phyloP scores from a whole-genome alignment of 257 asterid genomes.

The Buddleja alternifolia region DNA sequence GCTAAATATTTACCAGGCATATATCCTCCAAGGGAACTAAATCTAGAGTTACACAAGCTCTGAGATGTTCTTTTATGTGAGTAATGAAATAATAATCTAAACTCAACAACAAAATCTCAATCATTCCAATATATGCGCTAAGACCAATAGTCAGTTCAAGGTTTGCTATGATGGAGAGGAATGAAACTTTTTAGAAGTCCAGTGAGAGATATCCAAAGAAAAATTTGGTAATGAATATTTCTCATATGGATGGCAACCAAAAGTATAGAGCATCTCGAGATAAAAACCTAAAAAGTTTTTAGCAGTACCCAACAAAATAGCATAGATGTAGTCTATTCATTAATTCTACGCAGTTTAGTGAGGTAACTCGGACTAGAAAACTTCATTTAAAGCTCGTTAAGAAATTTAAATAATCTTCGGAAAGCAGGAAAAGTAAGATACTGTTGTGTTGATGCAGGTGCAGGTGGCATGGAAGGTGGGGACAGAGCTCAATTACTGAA shows the following conservation, averaged over 20 bases:
- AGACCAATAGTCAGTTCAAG: background rate
- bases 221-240: background rate
- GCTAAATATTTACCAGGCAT: constrained; percentile 18
- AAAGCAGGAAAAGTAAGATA: background rate
- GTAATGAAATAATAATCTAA: constrained; percentile 3
- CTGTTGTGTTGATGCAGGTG: constrained; percentile 16
- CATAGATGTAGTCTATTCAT: background rate
- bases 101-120: constrained; percentile 10
- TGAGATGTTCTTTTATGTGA: background rate
- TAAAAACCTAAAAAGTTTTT: background rate
- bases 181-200: background rate
- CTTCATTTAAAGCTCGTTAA: constrained; percentile 17
- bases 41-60: background rate
- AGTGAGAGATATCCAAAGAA: constrained; percentile 5
- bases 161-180: constrained; percentile 1
- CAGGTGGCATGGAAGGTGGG: constrained; percentile 5
- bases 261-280: constrained; percentile 2
- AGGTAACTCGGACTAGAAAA: constrained; percentile 12
- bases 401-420: background rate
- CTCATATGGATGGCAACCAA: constrained; percentile 15
- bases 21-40: constrained; percentile 21
- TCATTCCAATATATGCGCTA: constrained; percentile 10
- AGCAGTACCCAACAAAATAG: background rate
- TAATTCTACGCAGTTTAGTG: background rate
- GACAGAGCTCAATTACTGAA: constrained; percentile 16